Evolutionary conservation across 2,329 filamentous ascomycete species (phyloP).

Genomic region (Claviceps sp.): DNA sequence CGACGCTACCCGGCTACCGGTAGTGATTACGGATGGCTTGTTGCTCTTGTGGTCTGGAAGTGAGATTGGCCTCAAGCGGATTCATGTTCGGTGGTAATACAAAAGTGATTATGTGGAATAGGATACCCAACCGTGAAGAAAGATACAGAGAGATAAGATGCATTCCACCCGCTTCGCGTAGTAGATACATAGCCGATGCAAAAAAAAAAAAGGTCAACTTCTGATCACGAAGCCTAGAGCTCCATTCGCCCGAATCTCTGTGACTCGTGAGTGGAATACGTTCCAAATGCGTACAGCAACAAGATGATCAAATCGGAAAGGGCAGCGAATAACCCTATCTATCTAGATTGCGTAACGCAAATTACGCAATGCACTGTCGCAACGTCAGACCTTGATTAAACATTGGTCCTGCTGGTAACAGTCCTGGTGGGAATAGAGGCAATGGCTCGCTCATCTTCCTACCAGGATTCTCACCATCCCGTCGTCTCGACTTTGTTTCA

Average conservation of each 20-base stretch:
- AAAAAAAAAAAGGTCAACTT: slow-evolving; percentile 42
- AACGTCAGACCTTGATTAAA: slow-evolving; percentile 50
- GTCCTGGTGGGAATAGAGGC: not conserved
- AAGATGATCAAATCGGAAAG: slow-evolving; percentile 51
- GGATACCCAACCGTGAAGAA: slow-evolving; percentile 60
- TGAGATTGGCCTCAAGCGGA: slow-evolving; percentile 75
- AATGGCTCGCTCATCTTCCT: slow-evolving; percentile 21
- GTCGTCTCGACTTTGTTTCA: slow-evolving; percentile 49
- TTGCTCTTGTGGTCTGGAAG: slow-evolving; percentile 67
- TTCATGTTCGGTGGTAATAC: slow-evolving; percentile 85
- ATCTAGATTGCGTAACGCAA: slow-evolving; percentile 54
- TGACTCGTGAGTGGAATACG: slow-evolving; percentile 27
- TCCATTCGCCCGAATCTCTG: slow-evolving; percentile 40
- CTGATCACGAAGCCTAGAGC: slow-evolving; percentile 49
- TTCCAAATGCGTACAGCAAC: slow-evolving; percentile 44
- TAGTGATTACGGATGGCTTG: slow-evolving; percentile 41
- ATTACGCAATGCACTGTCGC: slow-evolving; percentile 50
- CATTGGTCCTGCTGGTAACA: not conserved
- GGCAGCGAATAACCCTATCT: slow-evolving; percentile 48
- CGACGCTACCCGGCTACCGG: slow-evolving; percentile 27
- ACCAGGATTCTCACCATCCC: slow-evolving; percentile 67
- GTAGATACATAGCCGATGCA: slow-evolving; percentile 46
- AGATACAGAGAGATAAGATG: slow-evolving; percentile 59
- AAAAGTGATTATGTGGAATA: slow-evolving; percentile 69
- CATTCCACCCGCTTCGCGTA: slow-evolving; percentile 49